phyloP scores from a whole-genome alignment of 306 rosid species.

The Mimosa bimucronata region DNA sequence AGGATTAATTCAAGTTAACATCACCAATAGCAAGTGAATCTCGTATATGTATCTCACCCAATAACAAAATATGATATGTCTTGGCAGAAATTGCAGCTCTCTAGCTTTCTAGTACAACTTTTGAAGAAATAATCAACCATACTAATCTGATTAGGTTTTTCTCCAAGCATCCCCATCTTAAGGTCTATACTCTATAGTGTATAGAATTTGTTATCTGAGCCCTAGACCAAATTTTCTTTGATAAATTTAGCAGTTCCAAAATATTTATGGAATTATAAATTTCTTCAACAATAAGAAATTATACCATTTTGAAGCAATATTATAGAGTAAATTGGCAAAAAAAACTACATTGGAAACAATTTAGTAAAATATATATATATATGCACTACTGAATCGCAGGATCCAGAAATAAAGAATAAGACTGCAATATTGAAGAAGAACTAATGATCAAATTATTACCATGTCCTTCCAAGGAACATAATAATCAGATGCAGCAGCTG shows the following conservation, averaged over 20 bases:
- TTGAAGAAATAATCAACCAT: conserved; percentile 3
- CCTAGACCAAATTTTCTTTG: conserved; percentile 7
- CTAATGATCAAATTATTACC: conserved; percentile 57
- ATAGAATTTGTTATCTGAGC: not conserved
- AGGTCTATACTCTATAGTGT: not conserved
- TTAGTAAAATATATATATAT: not conserved
- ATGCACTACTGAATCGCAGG: not conserved
- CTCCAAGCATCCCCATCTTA: conserved; percentile 1
- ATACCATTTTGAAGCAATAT: conserved; percentile 22
- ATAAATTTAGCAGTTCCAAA: conserved; percentile 12
- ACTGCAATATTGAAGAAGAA: conserved; percentile 25
- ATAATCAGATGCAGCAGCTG: conserved; percentile 93
- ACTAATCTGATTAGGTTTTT: not conserved
- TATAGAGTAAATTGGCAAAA: not conserved
- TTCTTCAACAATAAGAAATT: conserved; percentile 15
- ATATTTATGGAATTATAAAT: not conserved
- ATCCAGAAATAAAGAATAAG: not conserved
- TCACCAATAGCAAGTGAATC: conserved; percentile 14
- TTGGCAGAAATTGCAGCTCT: not conserved
- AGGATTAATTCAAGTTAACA: conserved; percentile 37
- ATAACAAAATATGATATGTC: not conserved
- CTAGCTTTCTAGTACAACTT: conserved; percentile 19
- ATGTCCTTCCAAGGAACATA: conserved; percentile 96
- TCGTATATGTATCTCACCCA: not conserved
- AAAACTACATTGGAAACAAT: conserved; percentile 1